phyloP scores from a whole-genome alignment of 139 green algal genomes.

The Micractinium conductrix region DNA sequence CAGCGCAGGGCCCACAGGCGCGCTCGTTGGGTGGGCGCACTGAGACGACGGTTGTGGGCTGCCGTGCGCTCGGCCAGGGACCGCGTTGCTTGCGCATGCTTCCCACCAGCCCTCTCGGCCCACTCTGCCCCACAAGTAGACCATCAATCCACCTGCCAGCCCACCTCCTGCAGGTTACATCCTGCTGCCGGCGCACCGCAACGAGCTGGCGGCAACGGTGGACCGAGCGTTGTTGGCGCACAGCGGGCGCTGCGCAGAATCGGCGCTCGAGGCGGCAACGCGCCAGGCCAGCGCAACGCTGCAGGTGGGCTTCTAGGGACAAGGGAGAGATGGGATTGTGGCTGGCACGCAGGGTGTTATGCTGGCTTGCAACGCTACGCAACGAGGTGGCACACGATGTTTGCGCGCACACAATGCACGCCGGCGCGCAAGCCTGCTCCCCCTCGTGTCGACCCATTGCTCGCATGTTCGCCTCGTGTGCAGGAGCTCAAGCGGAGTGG shows the following conservation, averaged over 20 bases:
- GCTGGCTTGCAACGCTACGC: no score
- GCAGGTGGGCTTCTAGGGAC: background rate
- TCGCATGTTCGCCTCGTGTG: no score
- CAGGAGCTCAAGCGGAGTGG: slow-evolving; percentile 24
- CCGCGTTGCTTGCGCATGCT: no score
- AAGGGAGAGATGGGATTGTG: no score
- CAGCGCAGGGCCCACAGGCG: slow-evolving; percentile 1
- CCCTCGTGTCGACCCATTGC: no score
- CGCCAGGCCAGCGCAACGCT: slow-evolving; percentile 22
- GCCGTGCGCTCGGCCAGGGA: no score
- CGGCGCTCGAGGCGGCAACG: slow-evolving; percentile 26
- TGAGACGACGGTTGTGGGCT: background rate
- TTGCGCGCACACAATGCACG: no score
- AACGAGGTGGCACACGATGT: no score
- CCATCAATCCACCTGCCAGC: background rate
- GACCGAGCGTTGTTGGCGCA: slow-evolving; percentile 61
- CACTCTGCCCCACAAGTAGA: background rate
- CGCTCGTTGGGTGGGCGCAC: background rate
- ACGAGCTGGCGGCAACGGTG: slow-evolving; percentile 60
- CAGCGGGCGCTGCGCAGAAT: slow-evolving; percentile 33
- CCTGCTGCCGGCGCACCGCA: slow-evolving; percentile 46
- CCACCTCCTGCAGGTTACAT: slow-evolving; percentile 54
- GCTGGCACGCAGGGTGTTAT: no score
- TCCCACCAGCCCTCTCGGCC: no score
- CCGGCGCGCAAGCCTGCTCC: no score